phyloP scores from a whole-genome alignment of 495 filamentous ascomycete genomes.

The Talaromyces liani region DNA sequence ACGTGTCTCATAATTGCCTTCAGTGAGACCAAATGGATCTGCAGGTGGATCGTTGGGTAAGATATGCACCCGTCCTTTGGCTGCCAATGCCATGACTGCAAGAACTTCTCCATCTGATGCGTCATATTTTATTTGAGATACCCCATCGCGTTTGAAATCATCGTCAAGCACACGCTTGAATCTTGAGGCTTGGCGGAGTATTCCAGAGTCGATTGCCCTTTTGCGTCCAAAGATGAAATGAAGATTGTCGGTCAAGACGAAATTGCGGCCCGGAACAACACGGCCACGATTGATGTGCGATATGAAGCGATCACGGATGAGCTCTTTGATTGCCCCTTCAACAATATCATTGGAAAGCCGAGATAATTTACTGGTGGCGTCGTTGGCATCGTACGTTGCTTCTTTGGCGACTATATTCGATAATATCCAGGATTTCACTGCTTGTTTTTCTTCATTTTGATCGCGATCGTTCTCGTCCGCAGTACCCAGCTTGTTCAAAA shows the following conservation, averaged over 20 bases:
- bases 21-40: slow-evolving; percentile 63
- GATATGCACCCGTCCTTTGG: slow-evolving; percentile 49
- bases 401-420: slow-evolving; percentile 49
- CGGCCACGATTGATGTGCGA: slow-evolving; percentile 46
- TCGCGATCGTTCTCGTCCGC: slow-evolving; percentile 11
- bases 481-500: slow-evolving; percentile 17
- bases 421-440: slow-evolving; percentile 55
- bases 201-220: slow-evolving; percentile 35
- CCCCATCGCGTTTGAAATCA: slow-evolving; percentile 32
- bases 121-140: slow-evolving; percentile 22
- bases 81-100: slow-evolving; percentile 60
- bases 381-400: slow-evolving; percentile 32
- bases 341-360: slow-evolving; percentile 40
- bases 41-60: slow-evolving; percentile 49
- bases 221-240: slow-evolving; percentile 37
- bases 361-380: slow-evolving; percentile 37
- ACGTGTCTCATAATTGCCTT: slow-evolving; percentile 64
- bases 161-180: slow-evolving; percentile 55
- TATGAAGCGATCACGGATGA: slow-evolving; percentile 54
- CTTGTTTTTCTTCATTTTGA: slow-evolving; percentile 17
- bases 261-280: slow-evolving; percentile 45
- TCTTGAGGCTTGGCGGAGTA: slow-evolving; percentile 42
- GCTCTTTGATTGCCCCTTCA: slow-evolving; percentile 45
- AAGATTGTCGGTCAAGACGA: slow-evolving; percentile 52
- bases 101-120: slow-evolving; percentile 60